Evolutionary conservation across 2,329 filamentous ascomycete genomes (phyloP), one percentile per base, ranked within the genome.

Genomic region (Trichoderma atrobrunneum): DNA sequence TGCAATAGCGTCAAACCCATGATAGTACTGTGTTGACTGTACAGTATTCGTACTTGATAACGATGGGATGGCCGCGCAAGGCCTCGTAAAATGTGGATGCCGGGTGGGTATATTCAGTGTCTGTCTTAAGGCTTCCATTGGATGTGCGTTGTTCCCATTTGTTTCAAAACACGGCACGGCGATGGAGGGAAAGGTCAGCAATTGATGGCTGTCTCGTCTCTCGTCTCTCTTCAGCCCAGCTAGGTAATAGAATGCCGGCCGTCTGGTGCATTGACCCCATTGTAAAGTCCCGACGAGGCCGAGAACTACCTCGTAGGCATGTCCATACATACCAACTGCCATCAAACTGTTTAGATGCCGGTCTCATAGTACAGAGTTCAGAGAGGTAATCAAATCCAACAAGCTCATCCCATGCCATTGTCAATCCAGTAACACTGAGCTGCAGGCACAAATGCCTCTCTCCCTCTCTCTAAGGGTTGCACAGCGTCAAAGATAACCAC

Each of bases 71-170:
- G 36, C 36, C 36, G 36, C 36, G 36, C 36, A 39, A 18, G 39
- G 62, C 28, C 63, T 66, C 63, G 63, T 66, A 66, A 64, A 66
- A 36, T 26, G 63, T 66, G 63, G 63, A 57, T 66, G 30, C 63
- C 8, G 43, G n/a, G 43, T 51, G 43, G 43, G n/a, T 51, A 51
- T 21, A 51, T 51, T 51, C 43, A 51, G 18, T 5, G 43, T 48
- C 43, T 48, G 18, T 48, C 43, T 48, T 48, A 18, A 18, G n/a
- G 43, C 43, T n/a, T n/a, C 43, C 24, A 34, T 43, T 66, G 63
- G 63, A 56, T 54, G 43, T 16, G 43, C 39, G 28, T 16, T 32
- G 21, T 51, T 30, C 26, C 26, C n/a, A 21, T 21, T 39, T 43
- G 64, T 67, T 67, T 67, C 64, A 67, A 57, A 67, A 54, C 64